A percentile compares a stretch with the other conserved stretches of the same genome.
These are phyloP conservation scores for Pichia sp. DNA, from an alignment of 1,139 yeast genomes.

Conservation along the genomic window DNA sequence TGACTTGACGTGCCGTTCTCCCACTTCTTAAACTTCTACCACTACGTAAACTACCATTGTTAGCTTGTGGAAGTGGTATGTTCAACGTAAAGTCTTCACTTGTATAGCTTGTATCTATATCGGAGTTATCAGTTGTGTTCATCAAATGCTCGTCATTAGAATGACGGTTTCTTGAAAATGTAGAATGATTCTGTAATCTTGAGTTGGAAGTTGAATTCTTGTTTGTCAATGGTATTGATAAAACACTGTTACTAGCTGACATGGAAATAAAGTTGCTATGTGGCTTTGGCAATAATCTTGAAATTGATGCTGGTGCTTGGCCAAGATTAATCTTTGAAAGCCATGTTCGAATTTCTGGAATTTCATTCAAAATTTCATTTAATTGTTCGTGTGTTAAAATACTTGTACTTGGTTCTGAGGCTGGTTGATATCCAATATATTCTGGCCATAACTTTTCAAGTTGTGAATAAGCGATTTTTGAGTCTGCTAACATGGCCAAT, in stretches of 20 bases:
- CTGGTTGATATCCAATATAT: slow-evolving; percentile 11
- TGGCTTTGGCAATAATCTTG: slow-evolving; percentile 16
- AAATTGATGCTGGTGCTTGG: slow-evolving; percentile 10
- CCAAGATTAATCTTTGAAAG: slow-evolving; percentile 6
- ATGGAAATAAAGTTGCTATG: slow-evolving; percentile 3
- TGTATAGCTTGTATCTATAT: background rate
- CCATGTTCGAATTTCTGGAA: slow-evolving; percentile 11
- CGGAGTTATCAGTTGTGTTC: background rate
- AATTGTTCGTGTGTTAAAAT: slow-evolving; percentile 7
- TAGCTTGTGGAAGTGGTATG: background rate
- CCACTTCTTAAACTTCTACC: slow-evolving; percentile 8
- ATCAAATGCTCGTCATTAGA: background rate
- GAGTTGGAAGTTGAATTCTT: background rate
- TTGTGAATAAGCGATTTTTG: slow-evolving; percentile 12
- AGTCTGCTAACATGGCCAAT: slow-evolving; percentile 8
- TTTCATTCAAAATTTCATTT: background rate
- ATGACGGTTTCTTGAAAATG: too few species aligned
- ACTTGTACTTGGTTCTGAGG: slow-evolving; percentile 1
- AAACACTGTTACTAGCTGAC: slow-evolving; percentile 13
- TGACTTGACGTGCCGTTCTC: slow-evolving; percentile 3
- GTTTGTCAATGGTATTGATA: slow-evolving; percentile 6
- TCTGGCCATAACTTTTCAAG: slow-evolving; percentile 10
- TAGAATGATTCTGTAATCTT: background rate
- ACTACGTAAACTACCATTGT: slow-evolving; percentile 8
- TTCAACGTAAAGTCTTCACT: background rate